Evolutionary conservation across 371 early-diverging fungal species (phyloP).

Genomic region (Scutellospora calospora): DNA sequence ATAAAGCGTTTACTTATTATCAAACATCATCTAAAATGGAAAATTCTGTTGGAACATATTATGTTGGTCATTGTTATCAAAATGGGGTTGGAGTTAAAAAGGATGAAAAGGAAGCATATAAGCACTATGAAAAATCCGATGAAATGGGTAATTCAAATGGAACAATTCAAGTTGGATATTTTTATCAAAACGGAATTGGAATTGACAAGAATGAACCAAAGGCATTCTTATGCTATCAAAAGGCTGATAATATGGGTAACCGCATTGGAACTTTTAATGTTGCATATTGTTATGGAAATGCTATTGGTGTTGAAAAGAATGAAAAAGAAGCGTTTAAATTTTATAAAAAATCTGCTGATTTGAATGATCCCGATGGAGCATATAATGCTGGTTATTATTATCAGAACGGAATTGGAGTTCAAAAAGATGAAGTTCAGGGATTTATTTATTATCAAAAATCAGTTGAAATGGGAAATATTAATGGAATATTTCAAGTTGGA

Average conservation of each 20-base stretch:
- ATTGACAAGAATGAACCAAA: too few species aligned
- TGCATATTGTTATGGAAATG: neutral
- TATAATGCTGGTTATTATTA: conserved; percentile 21
- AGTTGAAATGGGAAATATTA: neutral
- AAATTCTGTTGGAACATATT: too few species aligned
- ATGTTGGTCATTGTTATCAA: too few species aligned
- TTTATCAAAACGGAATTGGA: too few species aligned
- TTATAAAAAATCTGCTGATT: conserved; percentile 8
- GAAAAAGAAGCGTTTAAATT: neutral
- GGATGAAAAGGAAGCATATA: too few species aligned
- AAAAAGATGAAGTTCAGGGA: neutral
- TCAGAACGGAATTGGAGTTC: conserved; percentile 4
- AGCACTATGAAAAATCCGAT: too few species aligned
- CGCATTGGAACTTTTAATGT: neutral
- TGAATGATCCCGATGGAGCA: neutral
- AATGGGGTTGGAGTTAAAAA: too few species aligned
- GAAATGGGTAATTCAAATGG: too few species aligned
- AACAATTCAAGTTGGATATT: too few species aligned
- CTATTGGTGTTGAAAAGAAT: neutral
- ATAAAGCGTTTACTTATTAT: too few species aligned
- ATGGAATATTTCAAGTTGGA: neutral
- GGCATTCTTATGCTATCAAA: conserved; percentile 49
- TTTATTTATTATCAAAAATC: neutral
- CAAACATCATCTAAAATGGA: too few species aligned
- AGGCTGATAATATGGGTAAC: too few species aligned